These are phyloP conservation scores for Sporothrix brasiliensis DNA, from an alignment of 2,329 filamentous ascomycete species.

Conservation along the genomic window DNA sequence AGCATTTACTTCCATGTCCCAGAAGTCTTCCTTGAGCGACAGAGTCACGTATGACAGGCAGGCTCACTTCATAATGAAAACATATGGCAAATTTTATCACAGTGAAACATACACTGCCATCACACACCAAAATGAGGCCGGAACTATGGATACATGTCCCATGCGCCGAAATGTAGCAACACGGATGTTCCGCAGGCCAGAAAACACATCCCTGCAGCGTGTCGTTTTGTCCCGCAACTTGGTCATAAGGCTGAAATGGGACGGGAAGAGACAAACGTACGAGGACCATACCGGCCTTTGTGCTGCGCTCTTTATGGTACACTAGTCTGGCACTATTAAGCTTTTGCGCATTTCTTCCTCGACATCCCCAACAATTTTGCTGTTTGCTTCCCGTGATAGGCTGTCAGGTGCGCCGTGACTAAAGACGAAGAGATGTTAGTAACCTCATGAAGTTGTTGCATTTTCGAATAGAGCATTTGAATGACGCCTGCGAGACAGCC, in stretches of 20 bases:
- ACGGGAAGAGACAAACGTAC: background rate
- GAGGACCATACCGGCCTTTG: background rate
- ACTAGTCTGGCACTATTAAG: background rate
- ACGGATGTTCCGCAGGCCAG: background rate
- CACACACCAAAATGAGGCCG: background rate
- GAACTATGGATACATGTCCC: conserved; percentile 2
- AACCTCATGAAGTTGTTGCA: background rate
- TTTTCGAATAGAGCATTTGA: too few relatives aligned
- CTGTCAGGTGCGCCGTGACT: background rate
- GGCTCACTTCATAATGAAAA: too few relatives aligned
- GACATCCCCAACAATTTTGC: conserved; percentile 19
- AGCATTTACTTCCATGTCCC: background rate
- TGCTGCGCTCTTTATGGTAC: background rate
- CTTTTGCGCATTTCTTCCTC: background rate
- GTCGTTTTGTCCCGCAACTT: conserved; percentile 5
- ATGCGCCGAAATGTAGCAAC: background rate
- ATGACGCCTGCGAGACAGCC: conserved; percentile 2
- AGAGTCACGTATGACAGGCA: too few relatives aligned
- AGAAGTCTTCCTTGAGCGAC: too few relatives aligned
- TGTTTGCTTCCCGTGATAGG: conserved; percentile 5
- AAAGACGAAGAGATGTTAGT: background rate
- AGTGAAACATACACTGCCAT: background rate
- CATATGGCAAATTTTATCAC: background rate
- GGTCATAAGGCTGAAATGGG: conserved; percentile 28
- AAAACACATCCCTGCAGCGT: conserved; percentile 3